These are phyloP conservation scores for Hypericum perforatum DNA, from an alignment of 345 rosid genomes.

Conservation along the genomic window DNA sequence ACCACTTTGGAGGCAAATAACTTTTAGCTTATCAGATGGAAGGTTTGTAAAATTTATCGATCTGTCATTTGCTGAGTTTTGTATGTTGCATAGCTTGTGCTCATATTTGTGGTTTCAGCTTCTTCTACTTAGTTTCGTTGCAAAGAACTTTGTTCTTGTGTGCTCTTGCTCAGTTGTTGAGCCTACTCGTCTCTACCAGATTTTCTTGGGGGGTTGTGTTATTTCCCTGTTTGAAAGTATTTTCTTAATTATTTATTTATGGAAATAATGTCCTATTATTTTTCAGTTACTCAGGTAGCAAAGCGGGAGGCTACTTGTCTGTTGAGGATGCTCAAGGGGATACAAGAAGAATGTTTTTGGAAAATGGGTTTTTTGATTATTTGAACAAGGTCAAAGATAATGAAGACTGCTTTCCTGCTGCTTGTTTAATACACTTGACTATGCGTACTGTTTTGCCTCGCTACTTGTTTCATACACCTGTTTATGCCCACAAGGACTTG, in stretches of 20 bases:
- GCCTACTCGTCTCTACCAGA: constrained; percentile 1
- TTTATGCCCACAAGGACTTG: no score
- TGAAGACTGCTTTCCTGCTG: not conserved
- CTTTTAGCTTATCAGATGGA: constrained; percentile 60
- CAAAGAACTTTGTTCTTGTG: not conserved
- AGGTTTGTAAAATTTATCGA: constrained; percentile 41
- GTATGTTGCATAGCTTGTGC: not conserved
- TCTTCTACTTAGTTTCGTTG: no score
- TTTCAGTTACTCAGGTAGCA: constrained; percentile 30
- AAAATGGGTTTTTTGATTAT: constrained; percentile 66
- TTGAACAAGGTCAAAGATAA: constrained; percentile 46
- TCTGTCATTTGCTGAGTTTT: not conserved
- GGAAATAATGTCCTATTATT: constrained; percentile 2
- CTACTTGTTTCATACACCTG: no score
- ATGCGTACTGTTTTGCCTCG: no score
- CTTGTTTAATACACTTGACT: not conserved
- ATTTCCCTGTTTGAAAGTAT: no score
- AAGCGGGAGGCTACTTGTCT: constrained; percentile 46
- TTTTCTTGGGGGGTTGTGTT: not conserved
- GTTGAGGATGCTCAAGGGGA: constrained; percentile 53
- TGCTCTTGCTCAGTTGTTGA: constrained; percentile 3
- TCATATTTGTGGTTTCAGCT: no score
- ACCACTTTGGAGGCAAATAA: constrained; percentile 87
- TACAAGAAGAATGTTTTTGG: constrained; percentile 34
- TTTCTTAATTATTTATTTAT: no score